These are phyloP conservation scores for Ustilago lituana DNA, from an alignment of 1,284 basidiomycete species.

Conservation along the genomic window DNA sequence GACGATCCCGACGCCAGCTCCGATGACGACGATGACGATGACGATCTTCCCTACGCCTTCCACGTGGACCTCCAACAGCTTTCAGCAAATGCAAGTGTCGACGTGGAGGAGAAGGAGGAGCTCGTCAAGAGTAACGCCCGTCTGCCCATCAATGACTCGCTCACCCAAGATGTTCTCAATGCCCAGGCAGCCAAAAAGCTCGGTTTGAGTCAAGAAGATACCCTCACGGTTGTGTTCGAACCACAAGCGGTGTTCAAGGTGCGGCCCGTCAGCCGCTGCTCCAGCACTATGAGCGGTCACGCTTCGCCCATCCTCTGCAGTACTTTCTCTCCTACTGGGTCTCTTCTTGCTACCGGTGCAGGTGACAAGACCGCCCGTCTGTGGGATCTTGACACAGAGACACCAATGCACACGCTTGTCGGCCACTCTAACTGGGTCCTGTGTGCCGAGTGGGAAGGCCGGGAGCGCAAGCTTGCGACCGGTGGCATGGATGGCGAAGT, in stretches of 20 bases:
- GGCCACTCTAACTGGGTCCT: constrained; percentile 96
- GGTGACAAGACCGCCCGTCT: constrained; percentile 92
- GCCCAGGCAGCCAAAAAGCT: constrained; percentile 55
- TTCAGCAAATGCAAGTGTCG: constrained; percentile 15
- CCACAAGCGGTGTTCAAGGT: constrained; percentile 97
- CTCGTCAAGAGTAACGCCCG: constrained; percentile 51
- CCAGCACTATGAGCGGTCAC: constrained; percentile 84
- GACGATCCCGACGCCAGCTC: constrained; percentile 42
- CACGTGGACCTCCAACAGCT: constrained; percentile 57
- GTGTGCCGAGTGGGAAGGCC: constrained; percentile 94
- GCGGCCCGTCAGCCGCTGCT: constrained; percentile 89
- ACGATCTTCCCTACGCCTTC: constrained; percentile 65
- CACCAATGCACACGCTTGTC: constrained; percentile 83
- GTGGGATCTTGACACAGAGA: constrained; percentile 95
- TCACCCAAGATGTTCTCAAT: constrained; percentile 57
- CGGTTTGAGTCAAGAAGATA: constrained; percentile 63
- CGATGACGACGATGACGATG: constrained; percentile 60
- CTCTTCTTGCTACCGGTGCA: constrained; percentile 89
- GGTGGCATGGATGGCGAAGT: constrained; percentile 69
- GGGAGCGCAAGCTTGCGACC: constrained; percentile 87
- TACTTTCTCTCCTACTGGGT: constrained; percentile 91
- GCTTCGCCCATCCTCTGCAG: constrained; percentile 93
- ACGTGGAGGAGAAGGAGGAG: constrained; percentile 16
- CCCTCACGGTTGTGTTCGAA: constrained; percentile 64
- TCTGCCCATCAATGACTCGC: constrained; percentile 55